Percentiles rank a stretch among this genome's conserved stretches.
phyloP scores from a whole-genome alignment of 768 basidiomycete species.

The Stropharia rugosoannulata region DNA sequence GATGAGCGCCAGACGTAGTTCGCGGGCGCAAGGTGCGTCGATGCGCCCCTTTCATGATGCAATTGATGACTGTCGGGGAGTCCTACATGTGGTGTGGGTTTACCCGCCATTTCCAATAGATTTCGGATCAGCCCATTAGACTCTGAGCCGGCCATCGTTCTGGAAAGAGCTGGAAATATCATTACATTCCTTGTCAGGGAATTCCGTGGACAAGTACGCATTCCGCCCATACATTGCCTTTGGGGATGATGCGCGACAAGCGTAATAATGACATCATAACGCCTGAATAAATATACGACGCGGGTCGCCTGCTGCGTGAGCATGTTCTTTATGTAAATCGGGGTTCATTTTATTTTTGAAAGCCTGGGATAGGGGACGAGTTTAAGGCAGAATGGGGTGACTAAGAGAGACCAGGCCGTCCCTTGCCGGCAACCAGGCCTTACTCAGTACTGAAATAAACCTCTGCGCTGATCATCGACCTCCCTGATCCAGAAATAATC shows the following conservation, averaged over 20 bases:
- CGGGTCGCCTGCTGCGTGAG: neutral
- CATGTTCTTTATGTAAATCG: too few species aligned
- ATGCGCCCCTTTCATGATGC: slow-evolving; percentile 13
- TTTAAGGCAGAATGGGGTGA: too few species aligned
- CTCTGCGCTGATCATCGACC: neutral
- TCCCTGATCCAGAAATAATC: neutral
- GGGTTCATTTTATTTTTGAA: too few species aligned
- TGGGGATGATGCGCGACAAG: neutral
- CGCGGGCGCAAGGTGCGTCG: neutral
- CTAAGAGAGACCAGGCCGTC: neutral
- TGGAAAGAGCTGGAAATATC: neutral
- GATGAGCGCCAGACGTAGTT: neutral
- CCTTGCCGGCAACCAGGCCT: neutral
- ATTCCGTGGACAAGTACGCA: neutral
- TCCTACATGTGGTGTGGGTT: neutral
- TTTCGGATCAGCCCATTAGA: neutral
- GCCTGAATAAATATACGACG: neutral
- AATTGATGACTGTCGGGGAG: slow-evolving; percentile 15
- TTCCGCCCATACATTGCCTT: neutral
- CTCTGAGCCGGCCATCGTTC: neutral
- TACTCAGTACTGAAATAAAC: neutral
- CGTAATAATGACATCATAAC: neutral
- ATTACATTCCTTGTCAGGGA: neutral
- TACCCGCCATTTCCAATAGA: slow-evolving; percentile 2
- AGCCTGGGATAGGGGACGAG: too few species aligned